These are phyloP conservation scores for Pseudocohnilembus persalinus DNA, from an alignment of 169 alveolate genomes.

Conservation along the genomic window DNA sequence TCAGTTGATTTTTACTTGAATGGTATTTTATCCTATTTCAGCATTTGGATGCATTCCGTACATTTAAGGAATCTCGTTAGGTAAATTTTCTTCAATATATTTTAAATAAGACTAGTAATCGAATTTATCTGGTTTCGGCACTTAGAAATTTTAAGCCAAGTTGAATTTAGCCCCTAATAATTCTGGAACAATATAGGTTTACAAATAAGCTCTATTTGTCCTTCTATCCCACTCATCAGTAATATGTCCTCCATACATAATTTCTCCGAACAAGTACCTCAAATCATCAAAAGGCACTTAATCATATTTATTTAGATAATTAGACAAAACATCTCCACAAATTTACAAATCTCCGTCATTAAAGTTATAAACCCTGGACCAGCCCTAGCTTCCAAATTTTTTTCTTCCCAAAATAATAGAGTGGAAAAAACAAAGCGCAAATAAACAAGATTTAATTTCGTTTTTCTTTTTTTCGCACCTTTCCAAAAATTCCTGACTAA, in stretches of 20 bases:
- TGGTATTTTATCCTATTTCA: conserved; percentile 94
- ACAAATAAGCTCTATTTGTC: conserved; percentile 92
- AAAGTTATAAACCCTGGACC: conserved; percentile 94
- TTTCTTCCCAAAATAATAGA: conserved; percentile 94
- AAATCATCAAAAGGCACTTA: conserved; percentile 96
- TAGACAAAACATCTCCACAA: conserved; percentile 93
- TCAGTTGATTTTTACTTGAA: too few species aligned
- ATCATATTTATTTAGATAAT: conserved; percentile 90
- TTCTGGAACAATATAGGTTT: conserved; percentile 90
- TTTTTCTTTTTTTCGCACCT: conserved; percentile 81
- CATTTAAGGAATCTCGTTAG: conserved; percentile 90
- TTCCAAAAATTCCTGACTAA: conserved; percentile 79
- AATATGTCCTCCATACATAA: conserved; percentile 98
- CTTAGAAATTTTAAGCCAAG: conserved; percentile 91
- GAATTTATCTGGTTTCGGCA: conserved; percentile 94
- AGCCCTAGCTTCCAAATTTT: conserved; percentile 96
- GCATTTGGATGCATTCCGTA: conserved; percentile 97
- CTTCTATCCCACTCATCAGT: conserved; percentile 98
- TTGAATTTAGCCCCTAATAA: conserved; percentile 79
- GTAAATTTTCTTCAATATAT: conserved; percentile 94
- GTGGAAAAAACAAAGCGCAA: conserved; percentile 96
- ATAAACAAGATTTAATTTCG: conserved; percentile 93
- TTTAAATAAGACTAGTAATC: conserved; percentile 89
- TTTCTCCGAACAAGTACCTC: conserved; percentile 95
- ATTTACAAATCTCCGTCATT: conserved; percentile 97